Base-by-base conservation (phyloP, 2,329 filamentous ascomycete species). In the Monilinia fructigena region DNA sequence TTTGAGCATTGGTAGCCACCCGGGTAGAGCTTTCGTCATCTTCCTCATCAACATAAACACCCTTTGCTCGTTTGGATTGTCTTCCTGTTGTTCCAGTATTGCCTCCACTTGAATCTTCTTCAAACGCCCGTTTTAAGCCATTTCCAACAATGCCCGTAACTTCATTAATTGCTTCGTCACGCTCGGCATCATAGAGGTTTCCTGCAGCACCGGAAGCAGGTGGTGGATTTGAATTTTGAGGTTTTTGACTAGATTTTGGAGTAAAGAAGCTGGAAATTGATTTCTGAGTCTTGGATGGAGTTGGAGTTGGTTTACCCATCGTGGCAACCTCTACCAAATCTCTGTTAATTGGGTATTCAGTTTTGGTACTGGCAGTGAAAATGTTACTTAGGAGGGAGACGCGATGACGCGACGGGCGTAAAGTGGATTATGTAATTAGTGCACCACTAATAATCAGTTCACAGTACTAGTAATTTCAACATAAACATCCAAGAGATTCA, bases 201-300 rank as follows among this genome's bases (percentile, higher is more conserved):
- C 62, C 68, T 6, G 64, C 18, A 6, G 47, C 60, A 31, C 68
- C 55, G 63, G 70, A 48, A 55, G 73, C 71, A 66, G 55, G 55
- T 68, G 62, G 72, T 73, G 77, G 72, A 65, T 78, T 77, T 68
- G 75, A 71, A 65, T 45, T 31, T 55, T 62, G 59, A n/a, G 64
- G 56, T 45, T 55, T 52, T 48, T 55, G 61, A 31, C 48, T 63
- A n/a, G 63, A 77, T 75, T 63, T 88, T 18, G 86, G 86, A 0
- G 87, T 85, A 76, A 96, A 96, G 79, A 96, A 96, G 75, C 88
- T 93, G 3, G 92, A 95, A 68, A 97, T 89, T 0, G 92, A 91
- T 71, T 89, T 85, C 75, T 97, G 92, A 73, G 89, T 91, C 66
- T 74, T 72, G 50, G 20, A 59, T 70, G 72, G 55, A 26, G 72